A percentile compares a stretch with the other conserved stretches of the same genome.
Conservation (phyloP, 805 yeast species). For the Henningerozyma blattae region DNA sequence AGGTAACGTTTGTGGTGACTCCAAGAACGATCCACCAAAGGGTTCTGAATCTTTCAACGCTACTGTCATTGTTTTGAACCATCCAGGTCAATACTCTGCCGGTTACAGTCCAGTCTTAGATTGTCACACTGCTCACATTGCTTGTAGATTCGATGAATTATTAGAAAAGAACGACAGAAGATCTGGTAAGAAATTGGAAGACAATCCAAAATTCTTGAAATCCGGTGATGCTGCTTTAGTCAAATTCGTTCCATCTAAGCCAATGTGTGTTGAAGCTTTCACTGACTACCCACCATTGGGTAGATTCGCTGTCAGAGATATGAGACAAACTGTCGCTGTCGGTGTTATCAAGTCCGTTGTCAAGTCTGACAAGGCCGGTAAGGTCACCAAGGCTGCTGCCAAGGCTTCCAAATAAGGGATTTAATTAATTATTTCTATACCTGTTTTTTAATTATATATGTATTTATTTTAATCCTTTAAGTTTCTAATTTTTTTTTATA, state of each 20-base stretch:
- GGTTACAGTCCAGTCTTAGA: constrained; percentile 89
- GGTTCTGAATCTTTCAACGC: constrained; percentile 73
- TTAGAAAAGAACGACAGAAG: constrained; percentile 82
- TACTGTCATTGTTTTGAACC: constrained; percentile 80
- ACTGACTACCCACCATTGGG: constrained; percentile 94
- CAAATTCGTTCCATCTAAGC: constrained; percentile 76
- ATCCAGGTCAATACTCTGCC: constrained; percentile 83
- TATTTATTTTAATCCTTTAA: constrained; percentile 4
- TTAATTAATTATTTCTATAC: constrained; percentile 4
- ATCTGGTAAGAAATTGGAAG: constrained; percentile 86
- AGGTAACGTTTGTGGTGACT: constrained; percentile 90
- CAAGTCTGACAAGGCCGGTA: constrained; percentile 76
- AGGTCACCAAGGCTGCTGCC: constrained; percentile 91
- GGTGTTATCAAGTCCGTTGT: constrained; percentile 97
- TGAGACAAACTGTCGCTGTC: constrained; percentile 99
- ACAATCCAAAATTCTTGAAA: constrained; percentile 84
- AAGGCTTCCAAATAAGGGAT: constrained; percentile 25
- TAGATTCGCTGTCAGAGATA: constrained; percentile 98
- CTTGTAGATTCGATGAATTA: constrained; percentile 75
- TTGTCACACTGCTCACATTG: constrained; percentile 86
- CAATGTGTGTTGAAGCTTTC: constrained; percentile 92
- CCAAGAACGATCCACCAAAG: constrained; percentile 80
- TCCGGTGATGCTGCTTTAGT: constrained; percentile 96
- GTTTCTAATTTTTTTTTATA: not conserved
- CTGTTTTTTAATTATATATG: constrained; percentile 6